A percentile compares a stretch with the other conserved stretches of the same genome.
Conservation (phyloP, 345 rosid genomes). For the Salix koriyanagi region DNA sequence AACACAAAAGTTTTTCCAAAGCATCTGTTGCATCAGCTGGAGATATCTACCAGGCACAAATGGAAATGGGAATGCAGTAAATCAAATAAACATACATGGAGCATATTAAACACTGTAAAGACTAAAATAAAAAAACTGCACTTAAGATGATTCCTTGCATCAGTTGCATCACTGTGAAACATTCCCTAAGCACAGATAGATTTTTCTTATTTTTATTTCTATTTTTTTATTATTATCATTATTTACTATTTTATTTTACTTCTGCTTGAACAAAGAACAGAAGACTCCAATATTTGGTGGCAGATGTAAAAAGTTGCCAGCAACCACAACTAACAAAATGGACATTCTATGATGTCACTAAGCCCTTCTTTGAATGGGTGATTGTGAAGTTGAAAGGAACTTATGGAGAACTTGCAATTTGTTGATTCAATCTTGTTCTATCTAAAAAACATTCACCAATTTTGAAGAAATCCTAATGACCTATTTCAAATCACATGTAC, state of each 20-base stretch:
- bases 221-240: no score
- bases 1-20: background rate
- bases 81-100: no score
- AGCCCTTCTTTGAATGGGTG: background rate
- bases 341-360: background rate
- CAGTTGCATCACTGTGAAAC: background rate
- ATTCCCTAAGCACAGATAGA: background rate
- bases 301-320: background rate
- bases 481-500: background rate
- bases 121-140: no score
- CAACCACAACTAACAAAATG: background rate
- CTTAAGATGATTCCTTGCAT: no score
- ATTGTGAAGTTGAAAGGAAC: background rate
- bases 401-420: background rate
- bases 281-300: background rate
- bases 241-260: no score
- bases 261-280: background rate
- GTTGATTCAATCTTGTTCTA: no score
- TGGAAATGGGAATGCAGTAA: no score
- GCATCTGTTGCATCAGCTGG: background rate
- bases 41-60: background rate
- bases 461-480: background rate
- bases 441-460: background rate
- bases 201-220: no score
- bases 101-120: no score